Percentiles rank a stretch among this genome's conserved stretches.
phyloP scores from a whole-genome alignment of 345 rosid genomes.

The Diplotaxis tenuifolia region DNA sequence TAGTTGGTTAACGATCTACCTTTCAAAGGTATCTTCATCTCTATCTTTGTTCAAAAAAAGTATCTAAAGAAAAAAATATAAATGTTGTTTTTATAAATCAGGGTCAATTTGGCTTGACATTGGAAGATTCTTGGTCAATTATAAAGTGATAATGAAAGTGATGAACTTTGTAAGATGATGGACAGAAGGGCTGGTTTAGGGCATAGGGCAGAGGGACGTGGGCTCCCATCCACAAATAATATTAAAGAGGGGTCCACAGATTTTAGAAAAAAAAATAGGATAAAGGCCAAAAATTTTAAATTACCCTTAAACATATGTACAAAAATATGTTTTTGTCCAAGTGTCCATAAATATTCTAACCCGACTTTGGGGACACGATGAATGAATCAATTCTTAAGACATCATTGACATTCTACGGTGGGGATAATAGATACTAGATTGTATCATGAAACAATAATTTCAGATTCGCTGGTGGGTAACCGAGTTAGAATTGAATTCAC shows the following conservation, averaged over 20 bases:
- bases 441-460: not conserved
- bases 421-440: not conserved
- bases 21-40: conserved; percentile 43
- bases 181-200: too few species aligned
- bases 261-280: too few species aligned
- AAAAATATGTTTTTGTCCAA: too few species aligned
- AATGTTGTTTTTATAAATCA: conserved; percentile 21
- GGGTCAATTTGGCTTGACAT: conserved; percentile 57
- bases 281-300: too few species aligned
- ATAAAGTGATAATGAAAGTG: not conserved
- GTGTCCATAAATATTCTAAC: too few species aligned
- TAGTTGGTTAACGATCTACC: conserved; percentile 63
- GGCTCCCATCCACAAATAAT: too few species aligned
- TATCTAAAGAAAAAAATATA: not conserved
- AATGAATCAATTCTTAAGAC: not conserved
- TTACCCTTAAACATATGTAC: too few species aligned
- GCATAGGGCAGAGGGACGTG: too few species aligned
- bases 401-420: not conserved
- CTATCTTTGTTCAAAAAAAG: not conserved
- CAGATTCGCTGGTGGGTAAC: not conserved
- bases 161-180: not conserved
- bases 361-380: not conserved
- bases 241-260: too few species aligned
- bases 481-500: not conserved
- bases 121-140: conserved; percentile 65